A percentile compares a stretch with the other conserved stretches of the same genome.
Conservation (phyloP, 1,139 yeast species). For the Pichia norvegensis region DNA sequence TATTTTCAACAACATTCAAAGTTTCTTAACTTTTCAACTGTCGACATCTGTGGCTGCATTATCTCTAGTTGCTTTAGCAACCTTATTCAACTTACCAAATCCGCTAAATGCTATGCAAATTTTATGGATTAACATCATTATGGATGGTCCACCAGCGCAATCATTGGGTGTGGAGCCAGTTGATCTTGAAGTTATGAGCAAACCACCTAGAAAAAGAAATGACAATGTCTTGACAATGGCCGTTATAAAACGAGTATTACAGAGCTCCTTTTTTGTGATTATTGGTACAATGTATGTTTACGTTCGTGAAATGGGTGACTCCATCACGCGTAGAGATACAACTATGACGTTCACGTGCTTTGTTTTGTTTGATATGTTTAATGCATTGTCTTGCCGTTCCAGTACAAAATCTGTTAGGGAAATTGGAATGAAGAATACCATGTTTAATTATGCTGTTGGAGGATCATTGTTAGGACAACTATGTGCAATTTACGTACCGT, state of each 20-base stretch:
- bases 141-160: conserved; percentile 99
- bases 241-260: conserved; percentile 64
- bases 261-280: conserved; percentile 64
- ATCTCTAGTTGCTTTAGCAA: conserved; percentile 78
- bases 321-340: conserved; percentile 86
- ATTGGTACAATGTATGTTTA: conserved; percentile 83
- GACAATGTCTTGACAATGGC: conserved; percentile 70
- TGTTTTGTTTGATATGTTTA: conserved; percentile 91
- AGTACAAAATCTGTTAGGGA: conserved; percentile 73
- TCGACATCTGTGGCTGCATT: conserved; percentile 95
- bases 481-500: conserved; percentile 87
- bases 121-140: conserved; percentile 90
- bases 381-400: conserved; percentile 88
- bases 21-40: conserved; percentile 86
- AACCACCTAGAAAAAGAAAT: conserved; percentile 83
- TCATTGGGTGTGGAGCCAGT: conserved; percentile 96
- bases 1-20: conserved; percentile 87
- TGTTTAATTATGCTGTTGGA: conserved; percentile 91
- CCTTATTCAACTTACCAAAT: conserved; percentile 80
- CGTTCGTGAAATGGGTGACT: conserved; percentile 74
- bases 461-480: conserved; percentile 87
- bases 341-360: conserved; percentile 99
- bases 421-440: conserved; percentile 69
- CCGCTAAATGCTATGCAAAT: conserved; percentile 99
- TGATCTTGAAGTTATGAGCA: conserved; percentile 87